Evolutionary conservation across 495 filamentous ascomycete species (phyloP).

Genomic region (Neohortaea acidophila): DNA sequence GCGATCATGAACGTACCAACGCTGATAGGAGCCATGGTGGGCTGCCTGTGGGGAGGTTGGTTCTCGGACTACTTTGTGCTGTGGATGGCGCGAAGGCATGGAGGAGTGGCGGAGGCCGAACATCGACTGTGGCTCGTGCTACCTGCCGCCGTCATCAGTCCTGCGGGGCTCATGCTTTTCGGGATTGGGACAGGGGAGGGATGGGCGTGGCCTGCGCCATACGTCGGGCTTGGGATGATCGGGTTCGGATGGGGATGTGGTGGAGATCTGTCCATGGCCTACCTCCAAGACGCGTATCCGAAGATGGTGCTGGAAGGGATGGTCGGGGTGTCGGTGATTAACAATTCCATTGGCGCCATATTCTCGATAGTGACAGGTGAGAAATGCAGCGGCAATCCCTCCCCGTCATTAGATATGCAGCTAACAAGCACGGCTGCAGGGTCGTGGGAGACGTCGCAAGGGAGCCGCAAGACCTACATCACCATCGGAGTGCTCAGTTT

Average conservation of each 20-base stretch:
- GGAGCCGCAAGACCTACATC: slow-evolving; percentile 5
- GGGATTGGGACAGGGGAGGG: slow-evolving; percentile 23
- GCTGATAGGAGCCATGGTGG: slow-evolving; percentile 24
- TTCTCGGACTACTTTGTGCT: slow-evolving; percentile 26
- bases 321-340: slow-evolving; percentile 28
- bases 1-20: slow-evolving; percentile 28
- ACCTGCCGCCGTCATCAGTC: slow-evolving; percentile 21
- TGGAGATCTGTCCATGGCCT: slow-evolving; percentile 23
- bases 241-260: slow-evolving; percentile 29
- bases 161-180: slow-evolving; percentile 26
- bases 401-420: neutral
- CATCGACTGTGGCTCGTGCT: slow-evolving; percentile 26
- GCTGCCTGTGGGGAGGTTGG: slow-evolving; percentile 29
- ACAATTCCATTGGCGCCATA: slow-evolving; percentile 27
- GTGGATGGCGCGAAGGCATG: slow-evolving; percentile 23
- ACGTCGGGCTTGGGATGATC: slow-evolving; percentile 25
- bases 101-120: slow-evolving; percentile 25
- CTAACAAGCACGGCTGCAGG: too few species aligned
- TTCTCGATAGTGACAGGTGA: slow-evolving; percentile 21
- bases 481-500: slow-evolving; percentile 6
- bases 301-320: slow-evolving; percentile 28
- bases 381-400: neutral
- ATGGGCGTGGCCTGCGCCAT: slow-evolving; percentile 10
- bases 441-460: neutral
- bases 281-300: slow-evolving; percentile 24